Base-by-base conservation (phyloP, 73 alveolate genomes). In the Effrenium voratum region DNA sequence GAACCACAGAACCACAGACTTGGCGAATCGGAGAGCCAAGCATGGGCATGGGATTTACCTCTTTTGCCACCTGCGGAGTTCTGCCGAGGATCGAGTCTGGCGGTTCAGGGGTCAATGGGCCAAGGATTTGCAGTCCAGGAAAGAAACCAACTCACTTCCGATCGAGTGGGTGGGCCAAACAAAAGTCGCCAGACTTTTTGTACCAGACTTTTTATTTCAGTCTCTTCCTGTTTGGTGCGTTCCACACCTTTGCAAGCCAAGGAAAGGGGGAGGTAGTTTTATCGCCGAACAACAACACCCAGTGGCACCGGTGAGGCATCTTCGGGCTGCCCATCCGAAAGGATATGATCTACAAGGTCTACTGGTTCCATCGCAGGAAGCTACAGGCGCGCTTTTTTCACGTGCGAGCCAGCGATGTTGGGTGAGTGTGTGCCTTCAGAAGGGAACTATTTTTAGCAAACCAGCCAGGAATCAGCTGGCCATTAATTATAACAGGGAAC, bases 251-350 rank as follows among this genome's bases (percentile, higher is more conserved):
- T 12, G 63, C 63, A 12, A 8, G 19, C 63, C 63, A 52, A 52
- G 63, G 8, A 19, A 52, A 19, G 19, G 8, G 63, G 63, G 19
- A 12, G 63, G 63, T 12, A 12, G 63, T 12, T 19, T 52, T 19
- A 52, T 12, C 26, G 26, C 8, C 8, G 63, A 12, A 19, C 19
- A 12, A 8, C 63, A 19, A 52, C 8, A 19, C 63, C 19, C 19
- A 12, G 26, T 19, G 63, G 26, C 8, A 12, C 19, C 63, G 26
- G 19, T 32, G 47, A 80, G 91, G 91, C 73, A 85, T 85, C 81
- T 85, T 85, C 50, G 94, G 94, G 24, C n/a, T 85, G 82, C 94
- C 94, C n/a, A 52, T 85, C 60, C 50, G 81, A 63, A 55, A 85
- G 63, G 94, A 85, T 49, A 55, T 85, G 60, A 38, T 85, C 66